Evolutionary conservation across 2,329 filamentous ascomycete genomes (phyloP), one percentile per base, ranked within the genome.

Genomic region (Huntiella bhutanensis): DNA sequence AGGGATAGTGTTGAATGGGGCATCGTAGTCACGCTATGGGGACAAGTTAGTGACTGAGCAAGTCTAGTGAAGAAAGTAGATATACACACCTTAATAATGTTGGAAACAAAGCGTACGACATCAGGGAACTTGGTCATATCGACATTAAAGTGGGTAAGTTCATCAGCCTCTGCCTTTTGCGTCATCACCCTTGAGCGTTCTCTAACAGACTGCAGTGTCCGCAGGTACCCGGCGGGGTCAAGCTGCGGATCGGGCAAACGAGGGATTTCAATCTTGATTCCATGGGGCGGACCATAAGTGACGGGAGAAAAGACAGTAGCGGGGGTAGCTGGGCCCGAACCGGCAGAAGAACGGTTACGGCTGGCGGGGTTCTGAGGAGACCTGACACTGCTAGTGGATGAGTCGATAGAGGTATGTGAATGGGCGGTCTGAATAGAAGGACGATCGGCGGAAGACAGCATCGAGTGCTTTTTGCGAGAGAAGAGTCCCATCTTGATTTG

Each of bases 151-250:
- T 95, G 87, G 54, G 73, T 75, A 51, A 94, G 70, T 54, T 82
- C 70, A 57, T 93, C 84, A 53, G 69, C 70, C 56, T 82, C 69
- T 7, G 86, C 84, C 65, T 82, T 87, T 52, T 82, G 73, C 51
- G 83, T 70, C 45, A 94, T 69, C 53, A 88, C 65, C 55, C 66
- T 73, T 57, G 75, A 80, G 52, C 86, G 68, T 56, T 95, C 85
- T 52, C 91, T 73, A 19, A 98, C 85, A 22, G 91, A 77, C 56
- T 84, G 77, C 56, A 96, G 75, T 64, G 86, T 95, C 58, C 83
- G 77, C 56, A 98, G 73, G 62, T 96, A 96, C 51, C 79, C 87
- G 17, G 82, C 84, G 15, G 88, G 87, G 59, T 96, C 85, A 54
- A 88, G 69, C 51, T 80, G 72, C 56, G 88, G 87, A 62, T 96